These are phyloP conservation scores for Aquilaria yunnanensis DNA, from an alignment of 345 rosid species.

Conservation along the genomic window DNA sequence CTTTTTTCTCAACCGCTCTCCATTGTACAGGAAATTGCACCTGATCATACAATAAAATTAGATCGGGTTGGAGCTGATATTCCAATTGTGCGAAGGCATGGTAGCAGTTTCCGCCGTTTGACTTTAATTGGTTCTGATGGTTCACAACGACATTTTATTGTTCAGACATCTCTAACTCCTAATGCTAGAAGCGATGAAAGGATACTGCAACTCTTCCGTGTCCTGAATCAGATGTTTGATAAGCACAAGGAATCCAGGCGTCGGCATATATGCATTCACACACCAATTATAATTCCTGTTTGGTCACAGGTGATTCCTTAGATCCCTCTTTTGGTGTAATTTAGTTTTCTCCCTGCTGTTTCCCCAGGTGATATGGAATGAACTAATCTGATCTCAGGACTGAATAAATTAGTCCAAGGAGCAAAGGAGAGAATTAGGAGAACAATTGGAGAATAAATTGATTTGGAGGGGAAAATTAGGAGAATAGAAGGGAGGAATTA, in stretches of 20 bases:
- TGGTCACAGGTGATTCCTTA: conserved; percentile 85
- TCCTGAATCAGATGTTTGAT: conserved; percentile 99
- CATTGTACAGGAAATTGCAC: conserved; percentile 74
- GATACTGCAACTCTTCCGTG: conserved; percentile 94
- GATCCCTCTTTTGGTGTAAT: not conserved
- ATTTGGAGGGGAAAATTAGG: too few species aligned
- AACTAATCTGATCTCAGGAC: too few species aligned
- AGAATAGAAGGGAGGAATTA: too few species aligned
- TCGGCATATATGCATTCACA: conserved; percentile 82
- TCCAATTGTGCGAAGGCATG: conserved; percentile 96
- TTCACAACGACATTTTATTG: conserved; percentile 90
- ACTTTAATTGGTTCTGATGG: conserved; percentile 97
- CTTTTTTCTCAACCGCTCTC: not conserved
- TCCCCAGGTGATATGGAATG: not conserved
- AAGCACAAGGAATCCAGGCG: conserved; percentile 96
- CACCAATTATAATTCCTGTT: conserved; percentile 97
- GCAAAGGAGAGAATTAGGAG: too few species aligned
- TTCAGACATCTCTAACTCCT: conserved; percentile 98
- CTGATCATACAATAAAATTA: conserved; percentile 88
- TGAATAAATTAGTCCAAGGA: too few species aligned
- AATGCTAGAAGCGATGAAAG: conserved; percentile 98
- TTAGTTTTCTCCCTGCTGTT: not conserved
- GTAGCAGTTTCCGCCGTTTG: conserved; percentile 96
- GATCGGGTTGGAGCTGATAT: conserved; percentile 95
- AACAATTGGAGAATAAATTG: too few species aligned